Conservation (phyloP, 2,329 filamentous ascomycete species). For the Claviceps cyperi region DNA sequence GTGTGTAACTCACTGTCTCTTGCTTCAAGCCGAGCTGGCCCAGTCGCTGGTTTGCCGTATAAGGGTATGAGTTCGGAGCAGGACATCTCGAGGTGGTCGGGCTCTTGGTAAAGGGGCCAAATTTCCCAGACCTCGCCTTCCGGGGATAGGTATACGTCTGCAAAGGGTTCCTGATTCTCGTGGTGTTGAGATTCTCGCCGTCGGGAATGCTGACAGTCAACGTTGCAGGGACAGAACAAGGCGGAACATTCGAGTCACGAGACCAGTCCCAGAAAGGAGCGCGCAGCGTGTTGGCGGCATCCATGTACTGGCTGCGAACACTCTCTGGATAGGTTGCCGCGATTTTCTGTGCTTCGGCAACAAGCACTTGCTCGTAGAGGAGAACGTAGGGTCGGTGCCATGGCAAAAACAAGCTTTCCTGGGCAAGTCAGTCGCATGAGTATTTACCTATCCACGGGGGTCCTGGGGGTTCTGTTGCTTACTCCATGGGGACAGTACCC, state of each 20-base stretch:
- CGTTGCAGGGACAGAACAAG: constrained; percentile 19
- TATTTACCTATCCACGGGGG: not conserved
- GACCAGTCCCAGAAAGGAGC: constrained; percentile 44
- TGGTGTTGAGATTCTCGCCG: constrained; percentile 14
- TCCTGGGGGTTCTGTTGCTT: constrained; percentile 7
- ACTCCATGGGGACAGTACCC: constrained; percentile 36
- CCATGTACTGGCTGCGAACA: constrained; percentile 22
- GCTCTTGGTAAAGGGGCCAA: constrained; percentile 16
- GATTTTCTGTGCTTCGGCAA: constrained; percentile 29
- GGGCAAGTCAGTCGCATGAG: not conserved
- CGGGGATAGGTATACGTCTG: constrained; percentile 35
- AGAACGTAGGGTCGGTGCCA: constrained; percentile 44
- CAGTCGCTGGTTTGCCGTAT: constrained; percentile 23
- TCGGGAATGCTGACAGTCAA: constrained; percentile 27
- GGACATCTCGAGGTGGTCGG: constrained; percentile 25
- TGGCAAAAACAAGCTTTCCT: constrained; percentile 35
- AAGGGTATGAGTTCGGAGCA: constrained; percentile 23
- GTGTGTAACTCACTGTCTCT: constrained; percentile 23
- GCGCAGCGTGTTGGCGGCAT: constrained; percentile 31
- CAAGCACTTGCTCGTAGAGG: constrained; percentile 42
- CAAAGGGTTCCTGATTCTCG: constrained; percentile 35
- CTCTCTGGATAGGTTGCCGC: constrained; percentile 27
- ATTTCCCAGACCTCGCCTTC: constrained; percentile 22
- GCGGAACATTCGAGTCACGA: constrained; percentile 25
- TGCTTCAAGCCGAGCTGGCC: constrained; percentile 20